phyloP scores from a whole-genome alignment of 441 rosid genomes.

The Viola pubescens region DNA sequence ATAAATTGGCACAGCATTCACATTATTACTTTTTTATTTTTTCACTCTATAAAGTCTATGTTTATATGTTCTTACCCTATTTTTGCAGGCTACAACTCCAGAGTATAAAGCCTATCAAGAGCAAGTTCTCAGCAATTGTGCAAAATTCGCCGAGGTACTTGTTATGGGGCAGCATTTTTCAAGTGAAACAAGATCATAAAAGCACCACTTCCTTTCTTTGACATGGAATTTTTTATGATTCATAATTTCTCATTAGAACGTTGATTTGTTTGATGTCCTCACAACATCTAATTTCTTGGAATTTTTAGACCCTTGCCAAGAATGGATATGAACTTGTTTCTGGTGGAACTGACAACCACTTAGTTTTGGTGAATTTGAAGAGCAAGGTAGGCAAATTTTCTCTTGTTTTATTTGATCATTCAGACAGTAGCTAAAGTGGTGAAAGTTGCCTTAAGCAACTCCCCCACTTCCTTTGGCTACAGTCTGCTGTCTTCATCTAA shows the following conservation, averaged over 20 bases:
- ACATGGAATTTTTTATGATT: background rate
- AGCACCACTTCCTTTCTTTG: background rate
- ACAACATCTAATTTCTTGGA: background rate
- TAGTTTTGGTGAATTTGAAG: conserved; percentile 88
- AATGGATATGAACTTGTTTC: conserved; percentile 91
- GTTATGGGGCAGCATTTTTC: conserved; percentile 6
- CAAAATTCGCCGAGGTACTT: conserved; percentile 71
- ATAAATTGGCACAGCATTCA: background rate
- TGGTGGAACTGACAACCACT: conserved; percentile 94
- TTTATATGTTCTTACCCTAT: background rate
- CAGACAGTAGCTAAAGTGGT: background rate
- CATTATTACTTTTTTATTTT: background rate
- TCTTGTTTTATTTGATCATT: conserved; percentile 6
- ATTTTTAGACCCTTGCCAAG: conserved; percentile 42
- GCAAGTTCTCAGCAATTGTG: conserved; percentile 80
- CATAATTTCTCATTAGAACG: background rate
- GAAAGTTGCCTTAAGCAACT: background rate
- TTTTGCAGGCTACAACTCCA: conserved; percentile 57
- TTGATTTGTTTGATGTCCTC: background rate
- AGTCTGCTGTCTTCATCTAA: background rate
- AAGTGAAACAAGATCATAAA: conserved; percentile 1
- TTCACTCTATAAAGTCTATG: conserved; percentile 3
- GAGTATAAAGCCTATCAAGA: conserved; percentile 92
- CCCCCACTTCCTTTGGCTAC: background rate
- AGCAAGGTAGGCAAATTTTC: conserved; percentile 48